These are phyloP conservation scores for Metschnikowia aberdeeniae DNA, from an alignment of 805 yeast species.

Conservation along the genomic window DNA sequence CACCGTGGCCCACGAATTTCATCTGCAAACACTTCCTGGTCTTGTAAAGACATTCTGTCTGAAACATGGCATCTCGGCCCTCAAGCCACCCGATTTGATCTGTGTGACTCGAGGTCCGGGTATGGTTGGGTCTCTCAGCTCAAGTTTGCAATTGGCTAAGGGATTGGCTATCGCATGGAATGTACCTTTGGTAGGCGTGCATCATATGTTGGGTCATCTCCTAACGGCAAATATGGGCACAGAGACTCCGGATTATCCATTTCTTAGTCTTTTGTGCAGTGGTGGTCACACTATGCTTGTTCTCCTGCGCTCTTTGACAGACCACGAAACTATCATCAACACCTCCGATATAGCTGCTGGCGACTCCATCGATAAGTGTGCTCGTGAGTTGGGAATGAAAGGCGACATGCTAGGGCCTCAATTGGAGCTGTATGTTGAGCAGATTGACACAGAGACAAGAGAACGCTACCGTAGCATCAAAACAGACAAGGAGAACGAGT, in stretches of 20 bases:
- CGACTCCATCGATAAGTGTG: conserved; percentile 90
- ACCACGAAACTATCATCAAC: conserved; percentile 71
- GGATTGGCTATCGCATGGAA: conserved; percentile 79
- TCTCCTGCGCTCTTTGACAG: conserved; percentile 49
- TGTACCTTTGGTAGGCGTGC: conserved; percentile 81
- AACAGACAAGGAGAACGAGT: conserved; percentile 22
- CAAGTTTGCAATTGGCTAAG: conserved; percentile 79
- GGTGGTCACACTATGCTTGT: conserved; percentile 96
- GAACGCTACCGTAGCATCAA: conserved; percentile 18
- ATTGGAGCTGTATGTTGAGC: conserved; percentile 53
- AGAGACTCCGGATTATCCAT: conserved; percentile 46
- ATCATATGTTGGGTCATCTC: conserved; percentile 94
- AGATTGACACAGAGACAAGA: conserved; percentile 24
- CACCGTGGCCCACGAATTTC: conserved; percentile 76
- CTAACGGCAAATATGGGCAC: conserved; percentile 40
- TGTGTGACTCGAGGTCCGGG: conserved; percentile 97
- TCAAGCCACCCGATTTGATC: conserved; percentile 59
- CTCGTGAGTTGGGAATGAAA: conserved; percentile 70
- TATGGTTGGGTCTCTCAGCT: conserved; percentile 82
- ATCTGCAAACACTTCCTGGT: conserved; percentile 53
- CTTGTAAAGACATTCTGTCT: conserved; percentile 45
- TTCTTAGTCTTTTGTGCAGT: conserved; percentile 71
- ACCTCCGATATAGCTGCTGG: conserved; percentile 90
- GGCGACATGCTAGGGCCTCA: conserved; percentile 89
- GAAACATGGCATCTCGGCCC: conserved; percentile 26